Evolutionary conservation across 2,329 filamentous ascomycete genomes (phyloP).

Genomic region (Arthrobotrys megalospora): DNA sequence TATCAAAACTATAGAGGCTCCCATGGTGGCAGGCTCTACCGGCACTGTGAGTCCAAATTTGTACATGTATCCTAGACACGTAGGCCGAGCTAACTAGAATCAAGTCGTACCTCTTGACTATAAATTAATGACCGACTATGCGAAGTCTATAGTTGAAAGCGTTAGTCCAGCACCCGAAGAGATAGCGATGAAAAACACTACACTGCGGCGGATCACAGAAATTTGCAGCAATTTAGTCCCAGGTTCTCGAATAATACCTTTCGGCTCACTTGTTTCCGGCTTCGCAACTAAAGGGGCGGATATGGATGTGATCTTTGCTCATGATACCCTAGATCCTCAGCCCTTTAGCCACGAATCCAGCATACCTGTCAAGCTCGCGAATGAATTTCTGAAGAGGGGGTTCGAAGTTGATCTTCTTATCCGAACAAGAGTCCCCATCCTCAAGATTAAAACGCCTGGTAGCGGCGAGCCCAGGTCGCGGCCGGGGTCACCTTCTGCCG

Average conservation of each 20-base stretch:
- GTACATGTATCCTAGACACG: not conserved
- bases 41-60: conserved; percentile 34
- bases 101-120: conserved; percentile 46
- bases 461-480: conserved; percentile 7
- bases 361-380: conserved; percentile 82
- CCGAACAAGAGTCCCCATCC: conserved; percentile 85
- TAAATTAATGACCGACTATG: conserved; percentile 42
- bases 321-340: conserved; percentile 50
- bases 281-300: conserved; percentile 91
- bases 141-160: conserved; percentile 38
- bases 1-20: conserved; percentile 43
- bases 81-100: conserved; percentile 19
- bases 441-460: conserved; percentile 76
- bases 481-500: conserved; percentile 36
- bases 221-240: conserved; percentile 63
- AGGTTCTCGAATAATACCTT: conserved; percentile 63
- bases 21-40: conserved; percentile 22
- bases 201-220: conserved; percentile 45
- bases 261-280: conserved; percentile 71
- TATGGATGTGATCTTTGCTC: conserved; percentile 86
- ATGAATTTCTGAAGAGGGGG: conserved; percentile 78
- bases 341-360: conserved; percentile 71
- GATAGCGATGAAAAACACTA: conserved; percentile 42
- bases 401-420: conserved; percentile 83
- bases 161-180: conserved; percentile 45